Conservation (phyloP, 139 green algal species). For the Volvox africanus region DNA sequence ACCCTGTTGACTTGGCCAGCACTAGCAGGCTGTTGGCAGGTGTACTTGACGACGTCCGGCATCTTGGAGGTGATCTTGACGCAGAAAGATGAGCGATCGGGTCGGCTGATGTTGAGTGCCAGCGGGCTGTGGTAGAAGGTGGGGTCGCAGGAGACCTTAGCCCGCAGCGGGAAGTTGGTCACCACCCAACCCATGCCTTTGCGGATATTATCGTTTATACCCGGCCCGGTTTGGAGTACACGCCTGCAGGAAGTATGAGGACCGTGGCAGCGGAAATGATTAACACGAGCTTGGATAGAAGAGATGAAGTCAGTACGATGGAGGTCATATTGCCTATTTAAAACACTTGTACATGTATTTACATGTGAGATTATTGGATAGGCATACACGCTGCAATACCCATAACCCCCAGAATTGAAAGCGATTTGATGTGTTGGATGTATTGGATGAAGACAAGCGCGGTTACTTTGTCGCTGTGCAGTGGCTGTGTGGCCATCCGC, state of each 20-base stretch:
- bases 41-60: background rate
- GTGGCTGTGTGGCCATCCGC: too few relatives aligned
- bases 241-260: background rate
- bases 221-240: background rate
- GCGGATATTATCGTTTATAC: background rate
- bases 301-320: too few relatives aligned
- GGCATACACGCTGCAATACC: too few relatives aligned
- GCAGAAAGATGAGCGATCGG: slow-evolving; percentile 1
- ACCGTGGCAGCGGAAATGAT: background rate
- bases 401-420: too few relatives aligned
- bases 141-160: background rate
- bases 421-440: too few relatives aligned
- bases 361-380: too few relatives aligned
- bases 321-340: too few relatives aligned
- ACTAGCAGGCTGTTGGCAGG: background rate
- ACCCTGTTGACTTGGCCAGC: background rate
- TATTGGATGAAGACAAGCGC: too few relatives aligned
- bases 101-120: slow-evolving; percentile 2
- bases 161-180: background rate
- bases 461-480: too few relatives aligned
- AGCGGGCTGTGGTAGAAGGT: slow-evolving; percentile 16
- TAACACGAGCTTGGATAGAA: background rate
- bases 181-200: slow-evolving; percentile 22
- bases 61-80: background rate
- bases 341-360: too few relatives aligned